Base-by-base conservation (phyloP, 768 basidiomycete species). In the Kwoniella bestiolae region DNA sequence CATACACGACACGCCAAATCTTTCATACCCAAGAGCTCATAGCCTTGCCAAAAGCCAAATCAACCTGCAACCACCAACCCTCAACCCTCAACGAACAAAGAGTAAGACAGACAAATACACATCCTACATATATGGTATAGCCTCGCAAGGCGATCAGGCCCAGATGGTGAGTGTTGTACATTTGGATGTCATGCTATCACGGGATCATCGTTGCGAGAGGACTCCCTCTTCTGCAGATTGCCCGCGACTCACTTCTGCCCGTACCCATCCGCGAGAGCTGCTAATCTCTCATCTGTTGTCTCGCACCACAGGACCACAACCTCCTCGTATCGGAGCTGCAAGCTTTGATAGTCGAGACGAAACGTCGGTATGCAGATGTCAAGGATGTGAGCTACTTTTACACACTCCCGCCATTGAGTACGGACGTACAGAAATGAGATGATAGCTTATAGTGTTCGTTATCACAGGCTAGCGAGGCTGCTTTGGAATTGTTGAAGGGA, bases 331-430 rank as follows among this genome's bases (percentile, higher is more conserved):
- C 74, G 25, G 81, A 82, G 64, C 75, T 80, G 4, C 77, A 80
- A 90, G 90, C 93, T 41, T 82, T 97, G 70, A 87, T 92, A 8
- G 91, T 89, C 73, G 94, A 95, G 83, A 92, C 91, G 26, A 86
- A 89, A 73, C 84, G 94, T 65, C 91, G 91, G 72, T 89, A 94
- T 80, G 91, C 92, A 23, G 94, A 96, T 79, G 91, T 96, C 71
- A 90, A 91, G 77, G 94, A 95, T 87, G 93, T 94, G 79, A 76
- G 80, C n/a, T n/a, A n/a, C n/a, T n/a, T n/a, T n/a, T n/a, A n/a
- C n/a, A n/a, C n/a, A n/a, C n/a, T n/a, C n/a, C n/a, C n/a, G n/a
- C n/a, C n/a, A n/a, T n/a, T n/a, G n/a, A n/a, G n/a, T n/a, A n/a
- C n/a, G n/a, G n/a, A n/a, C n/a, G n/a, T n/a, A n/a, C 14, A 26